Base-by-base conservation (phyloP, 805 yeast species). In the Saccharomycopsis sp. region DNA sequence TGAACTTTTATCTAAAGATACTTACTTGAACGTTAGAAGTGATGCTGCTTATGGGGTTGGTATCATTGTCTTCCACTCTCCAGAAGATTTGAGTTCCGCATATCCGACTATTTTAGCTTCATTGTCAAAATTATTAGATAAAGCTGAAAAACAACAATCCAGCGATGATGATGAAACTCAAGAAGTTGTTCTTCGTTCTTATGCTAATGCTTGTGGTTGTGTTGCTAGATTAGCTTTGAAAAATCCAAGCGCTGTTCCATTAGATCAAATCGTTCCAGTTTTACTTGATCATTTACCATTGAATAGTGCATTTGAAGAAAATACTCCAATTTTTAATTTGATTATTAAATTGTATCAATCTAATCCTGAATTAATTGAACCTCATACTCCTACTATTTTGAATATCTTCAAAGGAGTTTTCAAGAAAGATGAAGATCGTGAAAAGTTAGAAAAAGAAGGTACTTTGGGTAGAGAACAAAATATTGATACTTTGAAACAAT, bases 1-100 rank as follows among this genome's bases (percentile, higher is more conserved):
- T 37, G 69, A 74, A 45, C 77, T 80, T 49, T 68, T 89, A 46
- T 70, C 80, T 42, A 76, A 76, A 55, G 87, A 82, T 57, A 75
- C 75, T 54, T 80, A 92, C 13, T 67, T 83, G 48, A 95, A 86
- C 56, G 96, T 86, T 44, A 81, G 89, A 63, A 88, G 95, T 52
- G 84, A 87, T 52, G 89, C 96, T 39, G 96, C 96, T 14, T 92
- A 86, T 59, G 98, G 97, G 67, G 76, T 84, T 51, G 98, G 98
- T 52, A 61, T 87, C 46, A 62, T 87, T 46, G 59, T 71, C 36
- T 65, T 68, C 52, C 52, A 70, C 42, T 65, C 78, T 21, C 46
- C 59, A 14, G 61, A 62, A 41, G 83, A 78, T 52, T 69, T 79
- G 49, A 64, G 81, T 30, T 60, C 77, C 29, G 64, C 73, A 34